Conservation (phyloP, 371 early-diverging fungal species). For the Apophysomyces ossiformis region DNA sequence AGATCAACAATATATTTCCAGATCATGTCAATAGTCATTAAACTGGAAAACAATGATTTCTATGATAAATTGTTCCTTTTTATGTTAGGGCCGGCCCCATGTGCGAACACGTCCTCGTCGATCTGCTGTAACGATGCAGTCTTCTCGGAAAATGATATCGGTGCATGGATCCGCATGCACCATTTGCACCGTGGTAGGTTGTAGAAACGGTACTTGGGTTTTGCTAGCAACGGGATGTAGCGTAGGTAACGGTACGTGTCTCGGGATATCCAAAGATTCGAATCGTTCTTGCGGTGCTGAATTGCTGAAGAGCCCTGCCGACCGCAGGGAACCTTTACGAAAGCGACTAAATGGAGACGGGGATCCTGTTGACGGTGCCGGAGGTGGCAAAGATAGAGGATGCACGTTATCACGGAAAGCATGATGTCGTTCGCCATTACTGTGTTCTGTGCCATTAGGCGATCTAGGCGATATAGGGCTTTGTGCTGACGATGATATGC, state of each 20-base stretch:
- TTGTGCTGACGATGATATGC: conserved; percentile 1
- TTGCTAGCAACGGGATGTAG: conserved; percentile 69
- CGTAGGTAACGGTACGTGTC: conserved; percentile 36
- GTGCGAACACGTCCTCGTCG: conserved; percentile 79
- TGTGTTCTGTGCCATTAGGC: conserved; percentile 2
- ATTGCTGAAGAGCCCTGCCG: conserved; percentile 19
- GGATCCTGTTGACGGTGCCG: conserved; percentile 13
- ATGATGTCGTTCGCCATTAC: background rate
- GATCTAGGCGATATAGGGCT: background rate
- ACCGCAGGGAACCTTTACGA: conserved; percentile 23
- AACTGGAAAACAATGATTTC: background rate
- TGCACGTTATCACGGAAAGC: background rate
- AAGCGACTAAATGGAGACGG: conserved; percentile 26
- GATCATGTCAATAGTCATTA: background rate
- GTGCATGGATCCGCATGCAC: conserved; percentile 79
- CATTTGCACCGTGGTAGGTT: conserved; percentile 72
- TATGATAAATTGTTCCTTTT: background rate
- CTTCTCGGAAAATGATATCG: conserved; percentile 72
- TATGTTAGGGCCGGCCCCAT: conserved; percentile 62
- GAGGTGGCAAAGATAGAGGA: conserved; percentile 15
- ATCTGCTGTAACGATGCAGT: conserved; percentile 83
- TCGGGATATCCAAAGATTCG: conserved; percentile 16
- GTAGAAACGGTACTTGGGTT: conserved; percentile 77
- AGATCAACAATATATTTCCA: no score
- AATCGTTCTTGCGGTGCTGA: conserved; percentile 5